Conservation (phyloP, 176 grass and related monocot genomes). For the Triticum monococcum region DNA sequence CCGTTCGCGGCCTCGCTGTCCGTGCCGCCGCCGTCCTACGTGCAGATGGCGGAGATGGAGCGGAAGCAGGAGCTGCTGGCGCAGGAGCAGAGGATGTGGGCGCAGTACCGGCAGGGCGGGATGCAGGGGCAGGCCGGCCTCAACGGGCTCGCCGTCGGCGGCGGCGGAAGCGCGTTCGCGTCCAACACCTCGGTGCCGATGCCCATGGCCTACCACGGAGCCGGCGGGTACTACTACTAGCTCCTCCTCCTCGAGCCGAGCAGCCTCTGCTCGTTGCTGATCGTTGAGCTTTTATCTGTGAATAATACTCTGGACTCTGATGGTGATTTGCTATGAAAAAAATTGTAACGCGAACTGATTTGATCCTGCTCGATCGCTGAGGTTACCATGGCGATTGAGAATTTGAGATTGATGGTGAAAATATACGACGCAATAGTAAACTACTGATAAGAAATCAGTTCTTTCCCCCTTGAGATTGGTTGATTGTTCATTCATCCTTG, state of each 20-base stretch:
- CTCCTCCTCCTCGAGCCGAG: neutral
- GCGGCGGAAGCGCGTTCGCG: conserved; percentile 26
- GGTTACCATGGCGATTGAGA: neutral
- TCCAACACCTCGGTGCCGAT: conserved; percentile 42
- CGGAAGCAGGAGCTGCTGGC: conserved; percentile 72
- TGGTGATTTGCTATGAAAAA: neutral
- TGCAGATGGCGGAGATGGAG: conserved; percentile 85
- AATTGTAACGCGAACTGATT: neutral
- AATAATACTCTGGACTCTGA: neutral
- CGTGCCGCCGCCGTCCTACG: conserved; percentile 67
- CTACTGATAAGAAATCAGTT: neutral
- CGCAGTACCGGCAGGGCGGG: conserved; percentile 52
- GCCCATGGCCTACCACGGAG: conserved; percentile 46
- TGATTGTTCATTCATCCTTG: neutral
- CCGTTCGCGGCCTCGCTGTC: conserved; percentile 74
- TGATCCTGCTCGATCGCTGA: neutral
- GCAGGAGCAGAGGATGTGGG: conserved; percentile 83
- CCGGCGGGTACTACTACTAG: conserved; percentile 46
- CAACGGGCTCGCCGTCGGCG: conserved; percentile 22
- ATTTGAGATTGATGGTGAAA: neutral
- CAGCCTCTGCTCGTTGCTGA: neutral
- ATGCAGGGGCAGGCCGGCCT: conserved; percentile 62
- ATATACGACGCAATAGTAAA: neutral
- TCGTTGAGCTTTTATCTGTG: neutral
- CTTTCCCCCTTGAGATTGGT: too few species aligned